Conservation (phyloP, 73 alveolate genomes). For the Uronychia setigera region DNA sequence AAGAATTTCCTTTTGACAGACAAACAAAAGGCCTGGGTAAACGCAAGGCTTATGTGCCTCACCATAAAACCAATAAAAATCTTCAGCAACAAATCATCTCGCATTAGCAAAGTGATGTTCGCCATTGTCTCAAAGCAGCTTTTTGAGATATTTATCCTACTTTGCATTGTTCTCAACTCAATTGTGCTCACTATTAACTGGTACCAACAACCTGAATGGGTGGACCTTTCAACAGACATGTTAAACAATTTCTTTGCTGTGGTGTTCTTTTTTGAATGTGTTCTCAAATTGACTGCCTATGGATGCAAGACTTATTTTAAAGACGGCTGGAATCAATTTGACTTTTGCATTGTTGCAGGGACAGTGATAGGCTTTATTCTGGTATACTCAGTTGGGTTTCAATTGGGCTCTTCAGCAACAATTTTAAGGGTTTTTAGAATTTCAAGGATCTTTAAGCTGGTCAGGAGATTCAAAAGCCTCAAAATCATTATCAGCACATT, state of each 20-base stretch:
- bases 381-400: conserved; percentile 50
- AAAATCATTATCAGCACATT: conserved; percentile 60
- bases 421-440: conserved; percentile 67
- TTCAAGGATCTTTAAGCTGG: conserved; percentile 59
- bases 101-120: no score
- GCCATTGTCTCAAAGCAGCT: no score
- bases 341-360: conserved; percentile 83
- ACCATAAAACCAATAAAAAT: neutral
- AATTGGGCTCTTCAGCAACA: conserved; percentile 43
- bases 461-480: conserved; percentile 54
- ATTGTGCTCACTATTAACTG: no score
- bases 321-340: conserved; percentile 90
- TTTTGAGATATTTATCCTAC: no score
- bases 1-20: no score
- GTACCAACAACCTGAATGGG: no score
- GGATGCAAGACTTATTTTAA: conserved; percentile 82
- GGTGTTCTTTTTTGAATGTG: no score
- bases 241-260: no score
- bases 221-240: no score
- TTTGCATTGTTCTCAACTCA: no score
- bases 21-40: conserved; percentile 7
- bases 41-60: neutral
- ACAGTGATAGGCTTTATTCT: conserved; percentile 57
- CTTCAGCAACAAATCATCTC: no score
- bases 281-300: conserved; percentile 77